Conservation (phyloP, 768 basidiomycete genomes). For the Pleurotus citrinopileatus region DNA sequence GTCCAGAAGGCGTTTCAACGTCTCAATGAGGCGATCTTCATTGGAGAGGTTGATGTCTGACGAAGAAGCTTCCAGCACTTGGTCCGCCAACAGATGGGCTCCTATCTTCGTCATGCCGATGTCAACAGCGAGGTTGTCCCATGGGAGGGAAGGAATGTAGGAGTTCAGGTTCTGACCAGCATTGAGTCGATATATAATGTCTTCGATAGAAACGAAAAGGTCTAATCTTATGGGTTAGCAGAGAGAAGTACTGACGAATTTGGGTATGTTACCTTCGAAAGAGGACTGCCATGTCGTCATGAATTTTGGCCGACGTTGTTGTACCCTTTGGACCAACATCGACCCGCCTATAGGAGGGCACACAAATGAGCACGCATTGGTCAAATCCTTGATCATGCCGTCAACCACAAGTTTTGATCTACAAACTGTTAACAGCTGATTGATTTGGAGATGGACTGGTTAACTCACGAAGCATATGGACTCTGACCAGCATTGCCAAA, state of each 20-base stretch:
- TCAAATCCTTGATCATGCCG: not conserved
- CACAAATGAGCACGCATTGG: not conserved
- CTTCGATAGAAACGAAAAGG: not conserved
- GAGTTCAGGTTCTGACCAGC: not conserved
- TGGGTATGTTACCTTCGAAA: not conserved
- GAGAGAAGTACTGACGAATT: not conserved
- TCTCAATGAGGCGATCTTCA: conserved; percentile 25
- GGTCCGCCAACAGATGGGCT: conserved; percentile 15
- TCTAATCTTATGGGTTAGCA: not conserved
- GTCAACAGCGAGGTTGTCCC: conserved; percentile 20
- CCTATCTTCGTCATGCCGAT: conserved; percentile 20
- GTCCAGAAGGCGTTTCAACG: conserved; percentile 29
- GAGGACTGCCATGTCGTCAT: not conserved
- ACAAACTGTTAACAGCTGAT: not conserved
- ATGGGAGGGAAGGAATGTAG: conserved; percentile 32
- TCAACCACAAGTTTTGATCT: not conserved
- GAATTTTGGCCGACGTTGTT: not conserved
- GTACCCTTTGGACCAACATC: not conserved
- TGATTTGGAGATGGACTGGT: not conserved
- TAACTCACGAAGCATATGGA: not conserved
- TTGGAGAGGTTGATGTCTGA: no score
- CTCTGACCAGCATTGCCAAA: not conserved
- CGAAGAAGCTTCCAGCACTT: conserved; percentile 3
- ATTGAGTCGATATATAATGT: not conserved
- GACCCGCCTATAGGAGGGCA: not conserved